Base-by-base conservation (phyloP, 2,329 filamentous ascomycete species). In the Clathrospora elynae region DNA sequence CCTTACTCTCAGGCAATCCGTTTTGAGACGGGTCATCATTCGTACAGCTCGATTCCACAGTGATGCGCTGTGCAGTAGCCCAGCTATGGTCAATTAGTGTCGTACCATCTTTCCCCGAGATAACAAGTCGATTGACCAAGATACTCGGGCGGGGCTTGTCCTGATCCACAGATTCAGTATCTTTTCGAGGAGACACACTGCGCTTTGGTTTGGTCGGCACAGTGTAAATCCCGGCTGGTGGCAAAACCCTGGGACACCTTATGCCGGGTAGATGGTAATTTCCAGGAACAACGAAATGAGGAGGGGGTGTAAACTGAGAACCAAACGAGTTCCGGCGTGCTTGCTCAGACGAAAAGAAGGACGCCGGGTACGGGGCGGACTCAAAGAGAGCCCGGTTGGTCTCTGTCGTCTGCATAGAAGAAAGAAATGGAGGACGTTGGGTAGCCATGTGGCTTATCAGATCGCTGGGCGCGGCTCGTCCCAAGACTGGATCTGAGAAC, bases 1-100 rank as follows among this genome's bases (percentile, higher is more conserved):
- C 12, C 10, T 17, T 19, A 10, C 11, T 30, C n/a, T 6, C 4
- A 6, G 23, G 5, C 1, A 9, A 16, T 2, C 5, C 4, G 11
- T 8, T 10, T 36, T 5, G 13, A 42, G 20, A n/a, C 6, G 11
- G 4, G 13, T n/a, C 8, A 10, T 12, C 14, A 6, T 3, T 6
- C 4, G 19, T 13, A n/a, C 13, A 7, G 19, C 10, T 17, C 14
- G 4, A 18, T 18, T 28, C 33, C 5, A 28, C 4, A 10, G 20
- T 9, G 2, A 64, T 26, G n/a, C 30, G 35, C 19, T 51, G 51
- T 6, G 52, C 25, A 14, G 34, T 25, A 2, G 34, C 16, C 54
- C 59, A 64, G 5, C 18, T 26, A 29, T 56, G 55, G 25, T 66
- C 58, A 3, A 67, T 32, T 5, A 66, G 11, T 5, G 20, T n/a